Evolutionary conservation across 1,139 yeast genomes (phyloP).

Genomic region (Yamadazyma mexicana): DNA sequence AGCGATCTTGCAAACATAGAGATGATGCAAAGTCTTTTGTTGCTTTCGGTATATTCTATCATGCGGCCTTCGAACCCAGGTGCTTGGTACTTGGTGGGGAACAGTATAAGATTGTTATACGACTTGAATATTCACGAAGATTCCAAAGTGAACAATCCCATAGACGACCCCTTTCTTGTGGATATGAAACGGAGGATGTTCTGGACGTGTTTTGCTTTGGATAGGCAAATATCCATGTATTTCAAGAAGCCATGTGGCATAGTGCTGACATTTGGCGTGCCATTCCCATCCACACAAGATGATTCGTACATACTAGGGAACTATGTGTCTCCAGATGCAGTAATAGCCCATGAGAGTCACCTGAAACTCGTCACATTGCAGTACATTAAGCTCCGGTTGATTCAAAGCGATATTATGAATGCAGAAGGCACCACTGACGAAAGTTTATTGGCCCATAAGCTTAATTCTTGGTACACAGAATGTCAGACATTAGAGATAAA

Average conservation of each 20-base stretch:
- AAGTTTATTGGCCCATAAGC: constrained; percentile 32
- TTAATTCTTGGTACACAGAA: constrained; percentile 59
- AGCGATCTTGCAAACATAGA: constrained; percentile 58
- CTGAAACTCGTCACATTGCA: constrained; percentile 10
- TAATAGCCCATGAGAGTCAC: not conserved
- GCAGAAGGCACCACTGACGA: too few relatives aligned
- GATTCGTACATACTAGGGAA: constrained; percentile 52
- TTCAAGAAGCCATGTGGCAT: constrained; percentile 72
- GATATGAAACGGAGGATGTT: constrained; percentile 76
- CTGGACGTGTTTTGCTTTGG: constrained; percentile 85
- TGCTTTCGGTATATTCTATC: constrained; percentile 66
- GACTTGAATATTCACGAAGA: constrained; percentile 81
- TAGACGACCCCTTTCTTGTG: constrained; percentile 47
- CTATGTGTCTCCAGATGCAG: not conserved
- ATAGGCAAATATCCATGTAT: constrained; percentile 71
- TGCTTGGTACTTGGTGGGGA: constrained; percentile 83
- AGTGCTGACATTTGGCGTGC: constrained; percentile 53
- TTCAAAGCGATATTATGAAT: constrained; percentile 11
- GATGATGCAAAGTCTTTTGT: constrained; percentile 66
- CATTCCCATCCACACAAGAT: constrained; percentile 67
- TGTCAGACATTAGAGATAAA: constrained; percentile 54
- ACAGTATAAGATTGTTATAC: constrained; percentile 72
- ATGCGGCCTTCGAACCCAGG: constrained; percentile 81
- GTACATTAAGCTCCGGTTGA: constrained; percentile 12
- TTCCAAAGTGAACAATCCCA: constrained; percentile 13